Percentiles rank a stretch among this genome's conserved stretches.
Evolutionary conservation across 208 protist genomes (phyloP).

Genomic region (Lotmaria passim): DNA sequence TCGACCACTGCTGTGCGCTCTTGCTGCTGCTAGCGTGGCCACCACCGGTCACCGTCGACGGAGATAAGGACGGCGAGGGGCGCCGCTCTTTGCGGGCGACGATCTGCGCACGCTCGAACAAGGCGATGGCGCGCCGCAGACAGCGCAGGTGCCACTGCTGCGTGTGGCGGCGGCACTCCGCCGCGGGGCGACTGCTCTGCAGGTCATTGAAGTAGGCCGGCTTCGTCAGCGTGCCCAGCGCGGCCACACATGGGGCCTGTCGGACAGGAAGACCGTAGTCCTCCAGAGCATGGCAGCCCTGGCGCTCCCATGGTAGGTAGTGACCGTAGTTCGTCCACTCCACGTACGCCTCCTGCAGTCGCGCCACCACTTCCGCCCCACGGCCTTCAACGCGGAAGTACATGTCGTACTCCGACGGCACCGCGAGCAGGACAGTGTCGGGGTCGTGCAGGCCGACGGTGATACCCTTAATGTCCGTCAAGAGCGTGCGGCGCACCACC

Average conservation of each 20-base stretch:
- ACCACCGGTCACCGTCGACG: neutral
- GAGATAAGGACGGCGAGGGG: neutral
- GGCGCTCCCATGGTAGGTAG: slow-evolving; percentile 42
- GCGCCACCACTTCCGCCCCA: slow-evolving; percentile 54
- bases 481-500: slow-evolving; percentile 53
- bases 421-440: slow-evolving; percentile 57
- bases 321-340: slow-evolving; percentile 60
- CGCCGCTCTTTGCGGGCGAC: slow-evolving; percentile 9
- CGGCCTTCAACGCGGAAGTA: slow-evolving; percentile 58
- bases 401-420: slow-evolving; percentile 74
- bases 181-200: slow-evolving; percentile 47
- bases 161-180: slow-evolving; percentile 34
- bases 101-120: slow-evolving; percentile 40
- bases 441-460: slow-evolving; percentile 44
- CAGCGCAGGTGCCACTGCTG: slow-evolving; percentile 49
- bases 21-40: too few species aligned
- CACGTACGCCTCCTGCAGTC: slow-evolving; percentile 63
- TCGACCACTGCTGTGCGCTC: slow-evolving; percentile 8
- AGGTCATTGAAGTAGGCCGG: slow-evolving; percentile 52
- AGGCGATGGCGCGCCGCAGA: slow-evolving; percentile 43
- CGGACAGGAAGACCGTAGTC: slow-evolving; percentile 48
- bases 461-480: slow-evolving; percentile 51
- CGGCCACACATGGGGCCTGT: slow-evolving; percentile 32
- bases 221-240: slow-evolving; percentile 51
- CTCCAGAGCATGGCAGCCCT: slow-evolving; percentile 25